Conservation (phyloP, 257 asterid genomes). For the Mentha longifolia region DNA sequence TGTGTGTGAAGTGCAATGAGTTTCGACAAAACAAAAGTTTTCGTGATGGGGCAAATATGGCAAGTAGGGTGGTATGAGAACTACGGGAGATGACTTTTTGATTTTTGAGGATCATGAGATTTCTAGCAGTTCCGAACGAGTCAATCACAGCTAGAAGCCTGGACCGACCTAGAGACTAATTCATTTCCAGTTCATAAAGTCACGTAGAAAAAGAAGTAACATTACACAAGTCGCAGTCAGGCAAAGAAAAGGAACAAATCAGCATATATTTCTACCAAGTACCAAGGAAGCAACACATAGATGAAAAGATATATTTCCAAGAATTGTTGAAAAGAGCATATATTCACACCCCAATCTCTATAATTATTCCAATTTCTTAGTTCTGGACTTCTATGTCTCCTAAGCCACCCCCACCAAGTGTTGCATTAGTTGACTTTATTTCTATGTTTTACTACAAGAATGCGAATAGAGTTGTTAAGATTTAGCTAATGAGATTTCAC, state of each 20-base stretch:
- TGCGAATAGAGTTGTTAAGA: background rate
- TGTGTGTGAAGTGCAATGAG: background rate
- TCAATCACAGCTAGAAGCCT: background rate
- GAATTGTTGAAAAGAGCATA: slow-evolving; percentile 25
- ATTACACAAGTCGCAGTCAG: background rate
- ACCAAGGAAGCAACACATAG: background rate
- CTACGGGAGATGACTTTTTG: background rate
- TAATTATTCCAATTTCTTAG: background rate
- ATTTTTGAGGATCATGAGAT: background rate
- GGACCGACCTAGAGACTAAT: background rate
- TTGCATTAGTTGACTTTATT: slow-evolving; percentile 10
- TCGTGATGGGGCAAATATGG: background rate
- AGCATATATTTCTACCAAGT: background rate
- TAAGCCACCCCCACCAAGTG: slow-evolving; percentile 11
- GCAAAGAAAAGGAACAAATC: background rate
- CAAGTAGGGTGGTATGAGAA: background rate
- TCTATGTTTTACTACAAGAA: background rate
- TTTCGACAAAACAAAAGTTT: background rate
- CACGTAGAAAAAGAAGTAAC: background rate
- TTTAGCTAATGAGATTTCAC: background rate
- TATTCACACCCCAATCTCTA: slow-evolving; percentile 3
- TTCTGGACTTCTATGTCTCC: slow-evolving; percentile 7
- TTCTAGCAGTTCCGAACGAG: background rate
- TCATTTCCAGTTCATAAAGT: slow-evolving; percentile 1
- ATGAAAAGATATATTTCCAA: background rate